Evolutionary conservation across 768 basidiomycete species (phyloP).

Genomic region (Pisolithus marmoratus): DNA sequence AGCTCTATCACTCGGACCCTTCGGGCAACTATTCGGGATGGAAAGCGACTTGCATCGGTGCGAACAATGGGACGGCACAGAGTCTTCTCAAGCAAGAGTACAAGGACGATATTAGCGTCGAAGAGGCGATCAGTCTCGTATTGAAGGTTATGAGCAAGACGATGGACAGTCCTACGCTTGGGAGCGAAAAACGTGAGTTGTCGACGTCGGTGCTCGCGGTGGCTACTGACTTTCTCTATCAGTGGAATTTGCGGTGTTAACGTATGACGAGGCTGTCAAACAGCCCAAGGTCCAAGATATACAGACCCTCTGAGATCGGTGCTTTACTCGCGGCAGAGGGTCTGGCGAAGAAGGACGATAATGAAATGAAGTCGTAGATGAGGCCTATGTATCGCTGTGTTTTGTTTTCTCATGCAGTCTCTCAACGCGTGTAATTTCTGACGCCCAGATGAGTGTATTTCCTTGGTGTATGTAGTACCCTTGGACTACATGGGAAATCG

Average conservation of each 20-base stretch:
- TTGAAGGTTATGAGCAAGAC: conserved; percentile 98
- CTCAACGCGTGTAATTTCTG: too few relatives aligned
- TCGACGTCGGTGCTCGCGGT: background rate
- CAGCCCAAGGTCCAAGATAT: conserved; percentile 89
- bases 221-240: conserved; percentile 3
- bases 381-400: conserved; percentile 7
- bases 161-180: conserved; percentile 96
- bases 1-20: conserved; percentile 97
- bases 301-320: conserved; percentile 83
- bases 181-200: conserved; percentile 88
- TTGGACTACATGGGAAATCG: too few relatives aligned
- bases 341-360: conserved; percentile 83
- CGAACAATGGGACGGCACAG: conserved; percentile 95
- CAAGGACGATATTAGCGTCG: conserved; percentile 87
- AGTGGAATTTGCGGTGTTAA: conserved; percentile 98
- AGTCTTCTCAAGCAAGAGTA: conserved; percentile 97
- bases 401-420: background rate
- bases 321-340: conserved; percentile 72
- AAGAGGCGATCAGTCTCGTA: conserved; percentile 89
- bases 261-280: conserved; percentile 71
- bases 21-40: conserved; percentile 98
- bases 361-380: conserved; percentile 63
- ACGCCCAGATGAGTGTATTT: too few relatives aligned
- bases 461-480: too few relatives aligned
- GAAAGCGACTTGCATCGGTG: conserved; percentile 99